Evolutionary conservation across 139 green algal species (phyloP), one percentile per base, ranked within the genome.

Genomic region (Chlorokybus atmophyticus): DNA sequence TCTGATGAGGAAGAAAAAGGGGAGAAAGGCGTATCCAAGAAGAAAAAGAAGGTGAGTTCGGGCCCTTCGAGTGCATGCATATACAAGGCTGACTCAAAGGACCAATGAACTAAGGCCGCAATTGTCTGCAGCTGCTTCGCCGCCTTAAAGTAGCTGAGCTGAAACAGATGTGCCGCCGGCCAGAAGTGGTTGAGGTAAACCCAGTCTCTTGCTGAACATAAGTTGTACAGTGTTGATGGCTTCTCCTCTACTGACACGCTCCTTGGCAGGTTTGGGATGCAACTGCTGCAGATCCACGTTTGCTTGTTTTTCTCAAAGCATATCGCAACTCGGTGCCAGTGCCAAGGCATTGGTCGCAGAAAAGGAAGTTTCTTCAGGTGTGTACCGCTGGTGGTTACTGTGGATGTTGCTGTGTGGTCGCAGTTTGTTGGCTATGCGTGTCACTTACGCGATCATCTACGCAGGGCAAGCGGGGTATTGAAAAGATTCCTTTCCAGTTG

Each of bases 401-500:
- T 21, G 14, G 17, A 21, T 44, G 38, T 21, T 44, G 38, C 38
- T 21, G 38, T 44, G 14, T 44, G 14, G 14, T 44, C 38, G 14
- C 38, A 44, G 38, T 44, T 21, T n/a, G n/a, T n/a, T n/a, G n/a
- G n/a, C n/a, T n/a, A n/a, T n/a, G n/a, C n/a, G n/a, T n/a, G n/a
- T n/a, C n/a, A n/a, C n/a, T n/a, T n/a, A n/a, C n/a, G n/a, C n/a
- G n/a, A n/a, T n/a, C n/a, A n/a, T n/a, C n/a, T 14, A 23, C 94
- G 42, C 83, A 94, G 63, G 71, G 91, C 44, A 99, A 99, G 75
- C 76, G 89, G n/a, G 91, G 91, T 35, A 83, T 97, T 49, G 91
- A 98, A 73, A 97, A 97, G 76, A 85, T 85, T n/a, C 78, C 85
- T 21, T 99, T 94, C 75, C 71, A 94, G 72, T 85, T 97, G 47